Evolutionary conservation across 805 yeast genomes (phyloP).

Genomic region (Hanseniaspora lindneri): DNA sequence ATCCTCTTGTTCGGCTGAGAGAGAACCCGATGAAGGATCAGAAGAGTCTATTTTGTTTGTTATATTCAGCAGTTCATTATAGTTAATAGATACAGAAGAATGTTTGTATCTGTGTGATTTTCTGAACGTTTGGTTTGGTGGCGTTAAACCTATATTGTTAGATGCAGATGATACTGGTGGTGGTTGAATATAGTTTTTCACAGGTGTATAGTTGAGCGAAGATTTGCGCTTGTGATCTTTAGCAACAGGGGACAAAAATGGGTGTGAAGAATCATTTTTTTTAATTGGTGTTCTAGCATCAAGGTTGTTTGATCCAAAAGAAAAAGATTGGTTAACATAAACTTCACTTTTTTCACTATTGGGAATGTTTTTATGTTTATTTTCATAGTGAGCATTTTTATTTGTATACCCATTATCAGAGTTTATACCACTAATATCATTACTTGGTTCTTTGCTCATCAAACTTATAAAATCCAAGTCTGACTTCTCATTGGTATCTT

Average conservation of each 20-base stretch:
- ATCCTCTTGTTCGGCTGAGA: constrained; percentile 4
- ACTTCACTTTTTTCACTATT: neutral
- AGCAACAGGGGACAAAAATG: neutral
- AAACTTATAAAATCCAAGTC: constrained; percentile 12
- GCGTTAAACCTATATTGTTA: neutral
- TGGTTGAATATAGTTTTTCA: constrained; percentile 8
- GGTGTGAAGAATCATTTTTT: neutral
- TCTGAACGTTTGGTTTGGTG: constrained; percentile 12
- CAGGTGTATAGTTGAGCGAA: constrained; percentile 13
- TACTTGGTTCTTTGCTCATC: neutral
- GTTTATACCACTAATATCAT: no score
- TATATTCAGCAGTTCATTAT: constrained; percentile 10
- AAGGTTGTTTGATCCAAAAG: constrained; percentile 2
- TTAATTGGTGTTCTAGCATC: neutral
- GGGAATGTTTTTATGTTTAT: no score
- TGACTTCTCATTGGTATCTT: neutral
- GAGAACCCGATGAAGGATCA: neutral
- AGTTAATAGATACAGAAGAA: constrained; percentile 16
- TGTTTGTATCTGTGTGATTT: constrained; percentile 17
- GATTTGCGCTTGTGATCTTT: constrained; percentile 11
- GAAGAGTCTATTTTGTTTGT: constrained; percentile 9
- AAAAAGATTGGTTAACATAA: constrained; percentile 7
- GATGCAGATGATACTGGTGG: constrained; percentile 2
- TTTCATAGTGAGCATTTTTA: no score
- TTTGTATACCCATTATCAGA: no score